Conservation (phyloP, 305 asterid genomes). For the Withania somnifera region DNA sequence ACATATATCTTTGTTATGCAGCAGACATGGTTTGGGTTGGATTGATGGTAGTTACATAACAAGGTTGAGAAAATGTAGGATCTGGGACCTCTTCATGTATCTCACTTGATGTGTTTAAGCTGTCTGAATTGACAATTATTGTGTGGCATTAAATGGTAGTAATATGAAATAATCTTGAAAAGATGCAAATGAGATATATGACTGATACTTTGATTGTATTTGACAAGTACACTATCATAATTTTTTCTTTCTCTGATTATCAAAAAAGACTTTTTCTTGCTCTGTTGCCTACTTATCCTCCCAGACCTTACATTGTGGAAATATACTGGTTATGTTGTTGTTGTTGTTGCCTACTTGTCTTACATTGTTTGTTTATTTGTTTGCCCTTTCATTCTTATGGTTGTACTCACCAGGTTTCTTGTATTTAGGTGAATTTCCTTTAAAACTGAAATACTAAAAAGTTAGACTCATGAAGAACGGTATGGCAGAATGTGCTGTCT, state of each 20-base stretch:
- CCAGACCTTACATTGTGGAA: not conserved
- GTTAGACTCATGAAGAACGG: conserved; percentile 42
- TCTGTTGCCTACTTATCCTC: too few species aligned
- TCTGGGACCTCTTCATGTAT: not conserved
- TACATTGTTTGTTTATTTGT: not conserved
- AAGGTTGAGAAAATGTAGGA: not conserved
- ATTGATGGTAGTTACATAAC: not conserved
- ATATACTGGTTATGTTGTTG: too few species aligned
- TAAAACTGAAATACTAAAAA: not conserved
- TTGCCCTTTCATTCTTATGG: not conserved
- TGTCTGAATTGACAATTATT: not conserved
- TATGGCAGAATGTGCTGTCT: conserved; percentile 73
- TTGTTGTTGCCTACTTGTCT: not conserved
- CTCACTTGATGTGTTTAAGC: not conserved
- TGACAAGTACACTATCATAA: not conserved
- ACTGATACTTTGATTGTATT: not conserved
- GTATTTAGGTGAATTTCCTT: not conserved
- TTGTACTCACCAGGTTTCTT: not conserved
- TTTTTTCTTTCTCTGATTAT: not conserved
- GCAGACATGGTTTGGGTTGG: not conserved
- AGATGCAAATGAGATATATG: not conserved
- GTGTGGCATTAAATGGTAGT: not conserved
- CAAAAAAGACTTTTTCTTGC: too few species aligned
- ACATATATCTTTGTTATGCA: not conserved
- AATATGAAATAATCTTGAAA: not conserved